phyloP scores from a whole-genome alignment of 2,329 filamentous ascomycete genomes.

The Cercospora zeina region DNA sequence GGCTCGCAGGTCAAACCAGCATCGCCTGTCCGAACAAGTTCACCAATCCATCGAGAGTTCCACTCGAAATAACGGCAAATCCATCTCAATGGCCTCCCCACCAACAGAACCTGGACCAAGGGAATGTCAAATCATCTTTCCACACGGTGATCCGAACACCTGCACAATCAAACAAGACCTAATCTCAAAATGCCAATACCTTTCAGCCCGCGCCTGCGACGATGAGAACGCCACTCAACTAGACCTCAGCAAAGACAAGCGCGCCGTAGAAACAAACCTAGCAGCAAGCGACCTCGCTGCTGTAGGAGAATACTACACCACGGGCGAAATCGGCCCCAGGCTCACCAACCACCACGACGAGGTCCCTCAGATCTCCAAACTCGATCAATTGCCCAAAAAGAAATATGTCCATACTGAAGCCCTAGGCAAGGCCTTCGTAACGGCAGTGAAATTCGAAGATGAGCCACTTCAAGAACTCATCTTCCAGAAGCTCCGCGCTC shows the following conservation, averaged over 20 bases:
- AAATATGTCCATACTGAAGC: constrained; percentile 21
- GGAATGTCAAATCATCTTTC: not conserved
- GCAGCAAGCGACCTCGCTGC: constrained; percentile 8
- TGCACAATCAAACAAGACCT: not conserved
- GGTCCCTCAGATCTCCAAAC: not conserved
- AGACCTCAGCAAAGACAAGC: constrained; percentile 14
- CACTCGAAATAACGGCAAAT: not conserved
- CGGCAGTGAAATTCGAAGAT: constrained; percentile 26
- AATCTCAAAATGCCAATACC: constrained; percentile 15
- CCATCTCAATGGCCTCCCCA: not conserved
- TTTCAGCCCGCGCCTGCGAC: not conserved
- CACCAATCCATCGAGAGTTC: not conserved
- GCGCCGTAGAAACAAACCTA: constrained; percentile 7
- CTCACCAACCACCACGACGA: constrained; percentile 16
- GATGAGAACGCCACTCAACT: constrained; percentile 11
- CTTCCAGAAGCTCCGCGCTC: constrained; percentile 24
- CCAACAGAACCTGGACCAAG: not conserved
- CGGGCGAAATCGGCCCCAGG: constrained; percentile 20
- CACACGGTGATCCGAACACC: not conserved
- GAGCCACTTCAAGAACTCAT: constrained; percentile 24
- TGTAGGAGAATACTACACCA: constrained; percentile 17
- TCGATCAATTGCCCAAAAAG: constrained; percentile 2
- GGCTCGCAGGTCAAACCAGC: not conserved
- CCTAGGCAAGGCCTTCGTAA: constrained; percentile 23
- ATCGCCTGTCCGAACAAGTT: not conserved